These are phyloP conservation scores for Colletotrichum sp. DNA, from an alignment of 2,329 filamentous ascomycete genomes.

Conservation along the genomic window DNA sequence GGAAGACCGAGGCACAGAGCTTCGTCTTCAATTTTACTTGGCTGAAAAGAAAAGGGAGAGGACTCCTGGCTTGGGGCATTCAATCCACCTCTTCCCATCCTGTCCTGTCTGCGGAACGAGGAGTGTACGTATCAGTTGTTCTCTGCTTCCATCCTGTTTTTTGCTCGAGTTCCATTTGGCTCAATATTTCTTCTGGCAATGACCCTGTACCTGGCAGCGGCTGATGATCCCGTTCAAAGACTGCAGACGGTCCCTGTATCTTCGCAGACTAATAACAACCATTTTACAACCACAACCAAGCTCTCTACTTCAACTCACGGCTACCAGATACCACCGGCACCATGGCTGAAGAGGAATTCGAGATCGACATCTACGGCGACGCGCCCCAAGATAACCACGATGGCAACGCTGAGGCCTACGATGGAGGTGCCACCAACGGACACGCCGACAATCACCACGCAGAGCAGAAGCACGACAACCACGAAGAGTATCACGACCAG, in stretches of 20 bases:
- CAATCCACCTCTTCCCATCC: conserved; percentile 21
- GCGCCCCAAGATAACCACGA: conserved; percentile 45
- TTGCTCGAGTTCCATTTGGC: background rate
- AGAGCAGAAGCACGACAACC: conserved; percentile 41
- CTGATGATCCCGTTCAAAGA: conserved; percentile 25
- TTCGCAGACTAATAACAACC: conserved; percentile 28
- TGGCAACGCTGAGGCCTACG: conserved; percentile 42
- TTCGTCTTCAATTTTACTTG: conserved; percentile 58
- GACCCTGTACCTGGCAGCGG: conserved; percentile 17
- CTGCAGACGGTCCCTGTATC: conserved; percentile 44
- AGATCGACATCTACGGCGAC: conserved; percentile 75
- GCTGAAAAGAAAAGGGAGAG: conserved; percentile 14
- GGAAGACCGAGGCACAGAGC: conserved; percentile 62
- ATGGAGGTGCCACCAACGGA: conserved; percentile 27
- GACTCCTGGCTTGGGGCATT: conserved; percentile 14
- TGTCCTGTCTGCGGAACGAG: conserved; percentile 27
- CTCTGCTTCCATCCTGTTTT: conserved; percentile 34
- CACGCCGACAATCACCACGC: conserved; percentile 41
- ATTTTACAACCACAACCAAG: conserved; percentile 15
- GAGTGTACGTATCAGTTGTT: conserved; percentile 62
- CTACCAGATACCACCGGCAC: conserved; percentile 27
- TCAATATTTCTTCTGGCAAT: conserved; percentile 10
- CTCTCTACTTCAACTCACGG: conserved; percentile 11
- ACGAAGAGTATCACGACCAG: conserved; percentile 22
- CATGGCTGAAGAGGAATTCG: conserved; percentile 75